Conservation (phyloP, 495 filamentous ascomycete species). For the Talaromyces wortmannii region DNA sequence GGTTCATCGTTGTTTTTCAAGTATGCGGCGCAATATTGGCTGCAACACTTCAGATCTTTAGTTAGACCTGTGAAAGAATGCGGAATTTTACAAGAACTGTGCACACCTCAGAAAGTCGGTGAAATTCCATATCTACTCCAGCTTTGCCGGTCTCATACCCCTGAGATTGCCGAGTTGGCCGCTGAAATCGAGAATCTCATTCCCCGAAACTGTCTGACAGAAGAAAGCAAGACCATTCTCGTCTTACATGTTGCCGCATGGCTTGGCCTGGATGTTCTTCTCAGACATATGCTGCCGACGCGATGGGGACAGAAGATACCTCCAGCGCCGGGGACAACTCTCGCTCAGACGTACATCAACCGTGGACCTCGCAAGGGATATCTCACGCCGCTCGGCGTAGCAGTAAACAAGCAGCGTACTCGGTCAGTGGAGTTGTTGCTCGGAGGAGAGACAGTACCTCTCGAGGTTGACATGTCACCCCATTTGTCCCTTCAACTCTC, state of each 20-base stretch:
- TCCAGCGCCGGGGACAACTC: not conserved
- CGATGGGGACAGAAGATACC: not conserved
- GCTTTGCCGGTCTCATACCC: not conserved
- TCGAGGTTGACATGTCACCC: not conserved
- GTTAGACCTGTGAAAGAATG: not conserved
- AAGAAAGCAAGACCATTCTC: not conserved
- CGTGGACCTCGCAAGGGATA: not conserved
- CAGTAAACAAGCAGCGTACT: not conserved
- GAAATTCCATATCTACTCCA: not conserved
- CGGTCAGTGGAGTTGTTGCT: not conserved
- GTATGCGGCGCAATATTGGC: not conserved
- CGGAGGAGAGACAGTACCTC: not conserved
- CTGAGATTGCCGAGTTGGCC: not conserved
- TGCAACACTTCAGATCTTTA: not conserved
- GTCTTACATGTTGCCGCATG: not conserved
- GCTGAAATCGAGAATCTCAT: not conserved
- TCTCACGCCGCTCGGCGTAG: not conserved
- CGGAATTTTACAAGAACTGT: not conserved
- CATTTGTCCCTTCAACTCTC: not conserved
- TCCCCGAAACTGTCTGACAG: not conserved
- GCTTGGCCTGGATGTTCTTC: not conserved
- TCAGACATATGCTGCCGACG: not conserved
- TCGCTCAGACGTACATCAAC: not conserved
- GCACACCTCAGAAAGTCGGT: not conserved
- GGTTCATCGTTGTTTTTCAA: not conserved